Conservation (phyloP, 2,329 filamentous ascomycete species). For the Conoideocrella luteorostrata region DNA sequence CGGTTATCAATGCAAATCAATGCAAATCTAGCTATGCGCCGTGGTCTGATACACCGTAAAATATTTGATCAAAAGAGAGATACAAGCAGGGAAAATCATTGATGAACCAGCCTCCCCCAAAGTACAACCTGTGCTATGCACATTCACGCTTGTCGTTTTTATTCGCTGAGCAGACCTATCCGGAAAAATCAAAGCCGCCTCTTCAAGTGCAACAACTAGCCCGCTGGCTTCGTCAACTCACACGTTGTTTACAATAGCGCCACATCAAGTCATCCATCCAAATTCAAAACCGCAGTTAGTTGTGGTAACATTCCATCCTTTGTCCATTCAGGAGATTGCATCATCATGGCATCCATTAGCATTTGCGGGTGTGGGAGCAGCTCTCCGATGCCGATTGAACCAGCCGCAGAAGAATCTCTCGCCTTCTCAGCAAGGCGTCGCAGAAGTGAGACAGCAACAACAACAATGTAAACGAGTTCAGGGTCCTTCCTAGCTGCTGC, state of each 20-base stretch:
- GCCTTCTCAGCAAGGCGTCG: constrained; percentile 63
- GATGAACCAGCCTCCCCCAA: too few relatives aligned
- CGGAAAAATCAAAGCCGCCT: not conserved
- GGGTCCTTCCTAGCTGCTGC: constrained; percentile 36
- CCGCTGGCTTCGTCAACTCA: too few relatives aligned
- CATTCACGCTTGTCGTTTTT: not conserved
- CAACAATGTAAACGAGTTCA: constrained; percentile 57
- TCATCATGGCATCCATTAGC: constrained; percentile 60
- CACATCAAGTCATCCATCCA: constrained; percentile 38
- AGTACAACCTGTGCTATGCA: constrained; percentile 1
- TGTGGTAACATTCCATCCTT: constrained; percentile 62
- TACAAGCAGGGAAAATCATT: not conserved
- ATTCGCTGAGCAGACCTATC: not conserved
- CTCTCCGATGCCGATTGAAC: constrained; percentile 48
- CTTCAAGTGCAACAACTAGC: not conserved
- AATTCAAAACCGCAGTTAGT: constrained; percentile 49
- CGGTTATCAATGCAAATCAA: too few relatives aligned
- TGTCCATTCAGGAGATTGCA: constrained; percentile 55
- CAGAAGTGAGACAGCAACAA: constrained; percentile 62
- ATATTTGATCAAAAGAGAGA: not conserved
- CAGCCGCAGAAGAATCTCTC: constrained; percentile 46
- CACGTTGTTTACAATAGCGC: not conserved
- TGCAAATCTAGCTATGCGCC: constrained; percentile 19
- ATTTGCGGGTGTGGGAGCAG: constrained; percentile 61
- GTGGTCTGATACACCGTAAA: constrained; percentile 10